These are phyloP conservation scores for Trypanosoma conorhini DNA, from an alignment of 208 protist species.

Conservation along the genomic window DNA sequence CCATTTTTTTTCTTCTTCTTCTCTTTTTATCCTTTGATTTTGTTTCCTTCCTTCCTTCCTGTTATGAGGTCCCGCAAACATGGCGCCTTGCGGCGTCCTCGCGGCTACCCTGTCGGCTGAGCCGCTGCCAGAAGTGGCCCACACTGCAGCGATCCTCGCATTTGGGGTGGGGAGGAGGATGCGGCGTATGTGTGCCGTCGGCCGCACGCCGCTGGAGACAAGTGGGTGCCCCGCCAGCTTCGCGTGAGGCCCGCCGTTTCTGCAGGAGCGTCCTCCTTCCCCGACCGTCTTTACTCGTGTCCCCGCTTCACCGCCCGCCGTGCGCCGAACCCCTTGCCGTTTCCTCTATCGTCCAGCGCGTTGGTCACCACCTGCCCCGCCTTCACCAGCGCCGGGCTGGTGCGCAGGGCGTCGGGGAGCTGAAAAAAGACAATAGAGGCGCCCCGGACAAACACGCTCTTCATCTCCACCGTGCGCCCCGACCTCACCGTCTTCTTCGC, in stretches of 20 bases:
- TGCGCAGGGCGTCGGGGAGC: slow-evolving; percentile 88
- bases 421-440: slow-evolving; percentile 93
- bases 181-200: background rate
- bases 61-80: background rate
- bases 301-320: slow-evolving; percentile 13
- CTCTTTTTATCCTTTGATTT: background rate
- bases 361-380: slow-evolving; percentile 60
- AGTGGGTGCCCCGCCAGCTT: background rate
- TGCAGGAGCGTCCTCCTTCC: background rate
- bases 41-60: background rate
- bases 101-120: background rate
- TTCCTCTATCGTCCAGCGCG: slow-evolving; percentile 67
- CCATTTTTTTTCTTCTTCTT: background rate
- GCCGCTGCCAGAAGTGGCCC: background rate
- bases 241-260: background rate
- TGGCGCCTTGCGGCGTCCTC: background rate
- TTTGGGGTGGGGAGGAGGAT: background rate
- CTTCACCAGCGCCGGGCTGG: slow-evolving; percentile 64
- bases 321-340: slow-evolving; percentile 82
- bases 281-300: slow-evolving; percentile 2
- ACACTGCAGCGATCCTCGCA: background rate
- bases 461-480: slow-evolving; percentile 59
- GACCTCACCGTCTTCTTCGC: slow-evolving; percentile 75
- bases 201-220: background rate
- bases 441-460: slow-evolving; percentile 87